Evolutionary conservation across 768 basidiomycete genomes (phyloP), one percentile per base, ranked within the genome.

Genomic region (Tulasnella sp.): DNA sequence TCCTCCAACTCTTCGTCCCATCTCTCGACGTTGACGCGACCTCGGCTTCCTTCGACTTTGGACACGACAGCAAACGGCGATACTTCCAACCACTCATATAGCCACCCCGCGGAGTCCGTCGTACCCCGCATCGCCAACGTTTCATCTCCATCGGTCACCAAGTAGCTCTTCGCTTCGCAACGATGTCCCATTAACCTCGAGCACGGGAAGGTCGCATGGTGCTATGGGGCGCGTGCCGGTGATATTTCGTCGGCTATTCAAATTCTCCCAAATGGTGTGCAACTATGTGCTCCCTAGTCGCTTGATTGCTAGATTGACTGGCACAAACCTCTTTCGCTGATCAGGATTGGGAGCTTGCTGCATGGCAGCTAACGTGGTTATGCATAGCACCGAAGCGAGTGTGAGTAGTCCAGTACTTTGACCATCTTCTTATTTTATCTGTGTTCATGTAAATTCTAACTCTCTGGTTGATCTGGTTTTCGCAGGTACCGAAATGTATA

Each of bases 331-430:
- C 19, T 14, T 71, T 68, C 79, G 73, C 18, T 18, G 38, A 12
- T 10, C 84, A 98, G 97, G 97, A 99, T 85, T 98, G 98, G 86
- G 97, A 99, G 85, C 87, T 97, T 71, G 97, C 97, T 16, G 93
- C 94, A 40, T 98, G 97, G 96, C 96, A 98, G 84, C 85, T 99
- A 79, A 96, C 94, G 14, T 98, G 98, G 86, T 88, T 98, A 2
- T 97, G 96, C 84, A 89, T 98, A 77, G 92, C 96, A 4, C 97
- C 97, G 0, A 89, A 93, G 84, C 89, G 95, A 90, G 97, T 99
- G 92, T 98, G 83, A 85, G 91, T 84, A 40, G 36, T 16, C 39
- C 7, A n/a, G 24, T 77, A 19, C 34, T 62, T n/a, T 9, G 31
- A 24, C 36, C 8, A 5, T 34, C 19, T 56, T 27, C 16, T 12